Evolutionary conservation across 163 green algal genomes (phyloP), one percentile per base, ranked within the genome.

Genomic region (Chlorella variabilis): DNA sequence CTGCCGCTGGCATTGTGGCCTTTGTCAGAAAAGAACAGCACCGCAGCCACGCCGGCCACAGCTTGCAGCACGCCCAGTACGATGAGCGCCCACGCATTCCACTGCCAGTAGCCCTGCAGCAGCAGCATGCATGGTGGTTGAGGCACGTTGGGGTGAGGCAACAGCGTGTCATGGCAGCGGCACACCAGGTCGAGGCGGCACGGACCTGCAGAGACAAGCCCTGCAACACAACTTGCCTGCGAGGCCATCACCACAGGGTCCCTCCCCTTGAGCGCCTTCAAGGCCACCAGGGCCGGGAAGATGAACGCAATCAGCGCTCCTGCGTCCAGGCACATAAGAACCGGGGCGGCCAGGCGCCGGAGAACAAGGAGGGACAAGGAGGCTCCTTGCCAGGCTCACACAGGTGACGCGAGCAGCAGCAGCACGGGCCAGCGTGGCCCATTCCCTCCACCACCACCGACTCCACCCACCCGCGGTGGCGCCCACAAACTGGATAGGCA

Each of bases 401-500:
- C n/a, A n/a, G n/a, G n/a, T n/a, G n/a, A n/a, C n/a, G n/a, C n/a
- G n/a, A n/a, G n/a, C n/a, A n/a, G n/a, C n/a, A n/a, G n/a, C n/a
- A n/a, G n/a, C n/a, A n/a, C n/a, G n/a, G n/a, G n/a, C n/a, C n/a
- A n/a, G n/a, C n/a, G n/a, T n/a, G n/a, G n/a, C n/a, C n/a, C n/a
- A n/a, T n/a, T n/a, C n/a, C n/a, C n/a, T n/a, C n/a, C n/a, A n/a
- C n/a, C n/a, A n/a, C n/a, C n/a, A n/a, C n/a, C n/a, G n/a, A n/a
- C n/a, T n/a, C n/a, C n/a, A 54, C 39, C 23, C 75, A 75, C 81
- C 81, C 38, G 81, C 81, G 20, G 84, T 88, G 23, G 84, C 84
- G 20, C 84, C 84, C n/a, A 88, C 74, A 51, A 88, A 74, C 63
- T 88, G 84, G 23, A 88, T 70, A 21, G 84, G 84, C 66, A 74